Percentiles rank a stretch among this genome's conserved stretches.
These are phyloP conservation scores for Fusarium sp. DNA, from an alignment of 2,329 filamentous ascomycete species.

Conservation along the genomic window DNA sequence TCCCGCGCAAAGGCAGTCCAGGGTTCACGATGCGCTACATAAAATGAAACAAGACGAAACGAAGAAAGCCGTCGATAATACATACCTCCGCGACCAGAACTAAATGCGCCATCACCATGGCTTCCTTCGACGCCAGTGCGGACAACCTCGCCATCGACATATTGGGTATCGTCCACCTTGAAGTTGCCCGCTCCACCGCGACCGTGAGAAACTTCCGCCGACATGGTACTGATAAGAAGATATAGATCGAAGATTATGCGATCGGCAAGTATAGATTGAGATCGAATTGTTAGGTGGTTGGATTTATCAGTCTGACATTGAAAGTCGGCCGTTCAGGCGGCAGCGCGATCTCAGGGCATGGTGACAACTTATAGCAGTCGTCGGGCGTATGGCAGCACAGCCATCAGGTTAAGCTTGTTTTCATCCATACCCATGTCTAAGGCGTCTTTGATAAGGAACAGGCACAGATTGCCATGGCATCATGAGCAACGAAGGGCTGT, in stretches of 20 bases:
- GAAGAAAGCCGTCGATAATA: slow-evolving; percentile 13
- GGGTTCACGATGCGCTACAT: neutral
- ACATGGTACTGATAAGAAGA: slow-evolving; percentile 49
- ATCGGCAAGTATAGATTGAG: neutral
- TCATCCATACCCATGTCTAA: slow-evolving; percentile 11
- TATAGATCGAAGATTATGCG: slow-evolving; percentile 11
- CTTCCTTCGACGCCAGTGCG: slow-evolving; percentile 68
- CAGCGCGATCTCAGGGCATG: slow-evolving; percentile 39
- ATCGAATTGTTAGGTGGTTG: slow-evolving; percentile 1
- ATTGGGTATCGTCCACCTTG: slow-evolving; percentile 69
- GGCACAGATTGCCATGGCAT: slow-evolving; percentile 36
- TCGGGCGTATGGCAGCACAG: slow-evolving; percentile 30
- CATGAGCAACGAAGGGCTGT: slow-evolving; percentile 34
- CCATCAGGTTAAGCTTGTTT: slow-evolving; percentile 46
- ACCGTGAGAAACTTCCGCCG: slow-evolving; percentile 70
- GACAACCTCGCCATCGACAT: slow-evolving; percentile 75
- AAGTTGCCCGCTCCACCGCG: slow-evolving; percentile 76
- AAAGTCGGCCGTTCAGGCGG: slow-evolving; percentile 33
- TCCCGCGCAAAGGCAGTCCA: neutral
- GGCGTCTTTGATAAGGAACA: slow-evolving; percentile 39
- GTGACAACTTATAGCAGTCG: slow-evolving; percentile 47
- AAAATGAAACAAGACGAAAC: neutral
- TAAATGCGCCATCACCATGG: slow-evolving; percentile 72
- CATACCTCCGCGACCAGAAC: slow-evolving; percentile 72
- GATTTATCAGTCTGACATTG: slow-evolving; percentile 14